Conservation (phyloP, 2,329 filamentous ascomycete genomes). For the Fusarium metavorans region DNA sequence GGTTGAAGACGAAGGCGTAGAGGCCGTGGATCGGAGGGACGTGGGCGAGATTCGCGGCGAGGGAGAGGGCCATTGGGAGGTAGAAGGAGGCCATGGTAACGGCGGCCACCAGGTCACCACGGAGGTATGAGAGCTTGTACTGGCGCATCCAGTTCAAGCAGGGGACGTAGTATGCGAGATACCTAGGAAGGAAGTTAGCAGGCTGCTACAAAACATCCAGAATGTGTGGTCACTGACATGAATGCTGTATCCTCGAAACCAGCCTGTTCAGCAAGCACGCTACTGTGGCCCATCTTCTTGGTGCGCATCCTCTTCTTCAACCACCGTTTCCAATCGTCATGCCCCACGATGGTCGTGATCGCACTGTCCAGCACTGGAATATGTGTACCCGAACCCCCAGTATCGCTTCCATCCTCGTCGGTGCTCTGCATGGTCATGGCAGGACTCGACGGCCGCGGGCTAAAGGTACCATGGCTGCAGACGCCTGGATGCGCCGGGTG, state of each 20-base stretch:
- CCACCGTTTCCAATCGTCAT: conserved; percentile 61
- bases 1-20: conserved; percentile 94
- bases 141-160: conserved; percentile 91
- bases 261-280: conserved; percentile 76
- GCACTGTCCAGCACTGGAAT: conserved; percentile 55
- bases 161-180: conserved; percentile 92
- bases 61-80: conserved; percentile 94
- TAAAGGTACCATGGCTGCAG: conserved; percentile 83
- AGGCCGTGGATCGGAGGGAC: conserved; percentile 93
- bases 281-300: conserved; percentile 79
- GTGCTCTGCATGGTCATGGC: conserved; percentile 49
- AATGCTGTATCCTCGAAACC: conserved; percentile 78
- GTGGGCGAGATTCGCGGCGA: conserved; percentile 92
- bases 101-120: conserved; percentile 88
- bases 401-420: conserved; percentile 49
- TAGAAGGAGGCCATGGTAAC: conserved; percentile 99
- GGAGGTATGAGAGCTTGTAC: conserved; percentile 84
- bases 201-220: not conserved
- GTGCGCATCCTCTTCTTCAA: conserved; percentile 66
- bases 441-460: conserved; percentile 70
- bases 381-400: conserved; percentile 47
- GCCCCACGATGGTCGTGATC: conserved; percentile 53
- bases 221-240: conserved; percentile 69
- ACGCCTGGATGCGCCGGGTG: conserved; percentile 57
- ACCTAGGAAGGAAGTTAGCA: conserved; percentile 63